Percentiles rank a stretch among this genome's conserved stretches.
phyloP scores from a whole-genome alignment of 2,329 filamentous ascomycete species.

The Pseudogymnoascus sp. region DNA sequence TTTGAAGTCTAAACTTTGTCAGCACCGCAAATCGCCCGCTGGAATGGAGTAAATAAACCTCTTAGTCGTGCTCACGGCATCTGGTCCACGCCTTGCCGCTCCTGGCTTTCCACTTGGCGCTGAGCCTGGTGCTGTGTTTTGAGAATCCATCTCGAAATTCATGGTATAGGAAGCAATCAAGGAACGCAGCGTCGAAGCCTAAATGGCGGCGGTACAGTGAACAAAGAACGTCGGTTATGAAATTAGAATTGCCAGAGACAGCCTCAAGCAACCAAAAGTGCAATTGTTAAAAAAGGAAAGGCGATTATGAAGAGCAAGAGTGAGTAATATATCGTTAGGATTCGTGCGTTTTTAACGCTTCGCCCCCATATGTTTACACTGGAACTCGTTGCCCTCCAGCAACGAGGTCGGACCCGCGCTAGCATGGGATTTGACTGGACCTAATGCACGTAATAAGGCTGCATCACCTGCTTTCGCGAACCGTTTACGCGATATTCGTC shows the following conservation, averaged over 20 bases:
- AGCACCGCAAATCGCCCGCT: slow-evolving; percentile 10
- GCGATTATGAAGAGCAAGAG: slow-evolving; percentile 1
- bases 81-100: slow-evolving; percentile 48
- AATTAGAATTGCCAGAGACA: neutral
- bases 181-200: neutral
- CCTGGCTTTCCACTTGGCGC: slow-evolving; percentile 47
- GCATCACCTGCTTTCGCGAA: slow-evolving; percentile 18
- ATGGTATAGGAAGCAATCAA: slow-evolving; percentile 18
- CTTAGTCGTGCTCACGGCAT: slow-evolving; percentile 70
- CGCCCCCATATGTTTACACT: neutral
- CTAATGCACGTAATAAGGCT: slow-evolving; percentile 19
- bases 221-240: neutral
- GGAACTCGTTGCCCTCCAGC: neutral
- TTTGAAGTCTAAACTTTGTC: slow-evolving; percentile 63
- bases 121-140: slow-evolving; percentile 59
- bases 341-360: slow-evolving; percentile 4
- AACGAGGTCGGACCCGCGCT: neutral
- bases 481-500: slow-evolving; percentile 19
- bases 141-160: slow-evolving; percentile 47
- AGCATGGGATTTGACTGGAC: neutral
- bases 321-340: slow-evolving; percentile 6
- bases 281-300: neutral
- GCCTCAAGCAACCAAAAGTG: neutral
- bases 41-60: slow-evolving; percentile 44
- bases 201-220: neutral